Base-by-base conservation (phyloP, 768 basidiomycete species). In the Sporobolomyces pararoseus region DNA sequence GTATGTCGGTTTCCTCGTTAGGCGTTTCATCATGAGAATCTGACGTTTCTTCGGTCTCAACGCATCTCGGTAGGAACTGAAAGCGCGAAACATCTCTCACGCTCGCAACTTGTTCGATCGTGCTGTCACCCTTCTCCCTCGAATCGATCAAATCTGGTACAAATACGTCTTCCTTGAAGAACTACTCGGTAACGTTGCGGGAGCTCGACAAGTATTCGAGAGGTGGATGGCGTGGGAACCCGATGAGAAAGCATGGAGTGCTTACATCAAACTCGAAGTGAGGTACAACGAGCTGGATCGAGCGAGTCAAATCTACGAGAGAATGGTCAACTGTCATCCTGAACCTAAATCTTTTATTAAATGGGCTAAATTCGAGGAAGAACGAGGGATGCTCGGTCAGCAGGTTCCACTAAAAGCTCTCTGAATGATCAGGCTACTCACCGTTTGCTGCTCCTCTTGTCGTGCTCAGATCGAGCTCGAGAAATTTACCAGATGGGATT, bases 221-320 rank as follows among this genome's bases (percentile, higher is more conserved):
- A 86, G 96, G 53, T 99, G 96, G 96, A 95, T 98, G 92, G 86
- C 91, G 74, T 98, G 96, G 96, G 96, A 98, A 78, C 96, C 96
- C 1, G 94, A 98, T 76, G 96, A 98, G 85, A 97, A 97, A 82
- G 93, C 95, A 4, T 99, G 95, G 95, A 90, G 93, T 78, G 91
- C 92, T n/a, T 98, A 95, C 80, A 90, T 98, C 84, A 98, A 99
- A 82, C 83, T 98, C 79, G 96, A 99, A 82, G 87, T 89, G 77
- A 85, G 96, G 60, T 99, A 98, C 78, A 83, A 87, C 65, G 96
- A 99, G 80, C 81, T 86, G 27, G 96, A 97, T 75, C 84, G 96
- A 13, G 95, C 93, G 3, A 95, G 92, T 67, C 83, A 87, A 27
- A 88, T 98, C 42, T 96, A 95, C 78, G 95, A 98, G 77, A 84